Evolutionary conservation across 345 rosid genomes (phyloP).

Genomic region (Microthlaspi erraticum): DNA sequence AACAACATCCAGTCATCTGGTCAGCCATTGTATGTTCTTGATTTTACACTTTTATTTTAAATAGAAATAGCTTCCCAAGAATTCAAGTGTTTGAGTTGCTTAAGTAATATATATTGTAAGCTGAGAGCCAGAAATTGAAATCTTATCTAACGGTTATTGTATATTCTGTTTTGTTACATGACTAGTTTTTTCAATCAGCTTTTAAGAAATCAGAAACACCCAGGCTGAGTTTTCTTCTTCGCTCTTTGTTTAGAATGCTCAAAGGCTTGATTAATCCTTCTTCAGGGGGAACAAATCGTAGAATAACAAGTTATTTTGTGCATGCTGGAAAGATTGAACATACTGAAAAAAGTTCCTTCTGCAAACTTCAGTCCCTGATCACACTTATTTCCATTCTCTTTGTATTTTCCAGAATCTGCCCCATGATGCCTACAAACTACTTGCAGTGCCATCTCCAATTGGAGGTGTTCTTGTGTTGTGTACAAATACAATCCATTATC

Average conservation of each 20-base stretch:
- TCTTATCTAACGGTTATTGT: conserved; percentile 15
- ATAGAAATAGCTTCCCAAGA: conserved; percentile 11
- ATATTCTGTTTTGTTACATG: conserved; percentile 18
- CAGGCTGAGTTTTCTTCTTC: not conserved
- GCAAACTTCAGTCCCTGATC: conserved; percentile 22
- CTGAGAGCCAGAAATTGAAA: conserved; percentile 22
- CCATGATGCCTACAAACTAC: conserved; percentile 93
- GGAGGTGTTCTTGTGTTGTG: conserved; percentile 95
- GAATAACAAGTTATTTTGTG: conserved; percentile 19
- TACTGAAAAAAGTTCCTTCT: conserved; percentile 18
- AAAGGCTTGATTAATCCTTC: conserved; percentile 17
- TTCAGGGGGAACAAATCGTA: not conserved
- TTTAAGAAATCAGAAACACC: conserved; percentile 11
- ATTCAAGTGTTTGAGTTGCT: conserved; percentile 18
- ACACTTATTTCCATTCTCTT: conserved; percentile 33
- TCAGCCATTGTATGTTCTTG: conserved; percentile 79
- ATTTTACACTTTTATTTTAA: conserved; percentile 26
- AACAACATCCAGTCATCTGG: conserved; percentile 99
- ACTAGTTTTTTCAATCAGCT: conserved; percentile 32
- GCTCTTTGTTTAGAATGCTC: conserved; percentile 24
- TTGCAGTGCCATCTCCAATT: conserved; percentile 94
- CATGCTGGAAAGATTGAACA: conserved; percentile 18
- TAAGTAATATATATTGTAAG: conserved; percentile 25
- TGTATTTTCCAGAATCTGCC: conserved; percentile 82
- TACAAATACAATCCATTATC: conserved; percentile 87